Evolutionary conservation across 1,284 basidiomycete genomes (phyloP).

Genomic region (Xerocomus nothofagi): DNA sequence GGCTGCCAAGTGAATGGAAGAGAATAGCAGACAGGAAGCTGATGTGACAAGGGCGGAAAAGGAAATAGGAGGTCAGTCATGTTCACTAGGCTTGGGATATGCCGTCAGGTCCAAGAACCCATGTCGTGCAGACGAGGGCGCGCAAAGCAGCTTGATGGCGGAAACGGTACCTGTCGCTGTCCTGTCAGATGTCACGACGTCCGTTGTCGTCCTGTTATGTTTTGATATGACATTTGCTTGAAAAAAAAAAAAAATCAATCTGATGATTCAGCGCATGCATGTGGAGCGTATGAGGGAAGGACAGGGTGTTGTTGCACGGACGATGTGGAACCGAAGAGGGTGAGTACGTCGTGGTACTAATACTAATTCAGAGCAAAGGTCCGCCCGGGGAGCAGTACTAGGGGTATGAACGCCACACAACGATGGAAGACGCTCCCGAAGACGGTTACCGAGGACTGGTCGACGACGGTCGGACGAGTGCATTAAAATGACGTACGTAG

Average conservation of each 20-base stretch:
- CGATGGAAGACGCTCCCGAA: conserved; percentile 22
- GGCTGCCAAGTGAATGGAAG: conserved; percentile 1
- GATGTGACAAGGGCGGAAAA: conserved; percentile 11
- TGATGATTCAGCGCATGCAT: background rate
- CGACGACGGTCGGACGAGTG: conserved; percentile 1
- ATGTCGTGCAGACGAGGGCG: conserved; percentile 14
- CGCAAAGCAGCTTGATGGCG: conserved; percentile 10
- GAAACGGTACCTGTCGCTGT: background rate
- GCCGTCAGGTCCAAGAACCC: conserved; percentile 11
- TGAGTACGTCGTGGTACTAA: background rate
- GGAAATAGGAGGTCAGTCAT: conserved; percentile 12
- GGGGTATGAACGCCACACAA: too few relatives aligned
- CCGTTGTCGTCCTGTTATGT: background rate
- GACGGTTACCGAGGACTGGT: conserved; percentile 8
- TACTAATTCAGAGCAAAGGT: conserved; percentile 9
- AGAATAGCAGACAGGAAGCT: conserved; percentile 1
- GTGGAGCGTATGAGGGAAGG: background rate
- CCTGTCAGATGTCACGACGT: conserved; percentile 1
- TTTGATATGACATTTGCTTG: conserved; percentile 12
- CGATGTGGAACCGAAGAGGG: background rate
- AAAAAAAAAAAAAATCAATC: background rate
- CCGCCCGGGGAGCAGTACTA: conserved; percentile 19
- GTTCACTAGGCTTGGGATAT: conserved; percentile 1
- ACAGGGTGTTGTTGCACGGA: too few relatives aligned
- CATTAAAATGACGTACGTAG: conserved; percentile 21